Percentiles rank a stretch among this genome's conserved stretches.
Conservation (phyloP, 306 rosid species). For the Begonia peltatifolia region DNA sequence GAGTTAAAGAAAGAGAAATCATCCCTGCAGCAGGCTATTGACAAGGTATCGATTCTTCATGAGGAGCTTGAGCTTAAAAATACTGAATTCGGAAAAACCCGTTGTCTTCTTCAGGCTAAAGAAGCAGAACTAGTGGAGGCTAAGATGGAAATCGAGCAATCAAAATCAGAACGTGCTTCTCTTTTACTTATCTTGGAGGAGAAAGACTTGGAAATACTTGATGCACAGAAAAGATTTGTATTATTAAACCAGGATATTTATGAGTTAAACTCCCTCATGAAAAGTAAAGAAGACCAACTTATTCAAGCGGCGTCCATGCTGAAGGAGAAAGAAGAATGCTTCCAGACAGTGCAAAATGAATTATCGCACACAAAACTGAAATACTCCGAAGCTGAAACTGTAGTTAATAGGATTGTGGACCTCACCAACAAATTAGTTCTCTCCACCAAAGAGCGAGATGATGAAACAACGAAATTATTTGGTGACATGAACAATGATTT, state of each 20-base stretch:
- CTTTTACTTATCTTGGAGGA: conserved; percentile 54
- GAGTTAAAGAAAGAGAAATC: conserved; percentile 52
- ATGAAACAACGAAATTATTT: conserved; percentile 4
- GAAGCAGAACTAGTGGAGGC: conserved; percentile 66
- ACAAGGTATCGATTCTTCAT: conserved; percentile 40
- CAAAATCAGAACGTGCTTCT: conserved; percentile 63
- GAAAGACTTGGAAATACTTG: conserved; percentile 72
- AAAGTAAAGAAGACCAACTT: conserved; percentile 53
- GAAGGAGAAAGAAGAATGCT: conserved; percentile 69
- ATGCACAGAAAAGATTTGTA: conserved; percentile 51
- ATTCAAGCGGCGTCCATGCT: conserved; percentile 52
- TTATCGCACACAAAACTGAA: conserved; percentile 39
- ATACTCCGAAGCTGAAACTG: conserved; percentile 55
- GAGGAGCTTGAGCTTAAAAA: conserved; percentile 36
- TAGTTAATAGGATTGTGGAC: conserved; percentile 44
- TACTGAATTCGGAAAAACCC: conserved; percentile 28
- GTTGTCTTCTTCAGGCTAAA: conserved; percentile 38
- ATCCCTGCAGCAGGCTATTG: conserved; percentile 46
- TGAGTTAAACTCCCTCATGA: conserved; percentile 58
- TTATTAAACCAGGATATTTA: conserved; percentile 47
- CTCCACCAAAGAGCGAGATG: conserved; percentile 41
- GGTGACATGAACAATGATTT: conserved; percentile 21
- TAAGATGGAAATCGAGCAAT: conserved; percentile 64
- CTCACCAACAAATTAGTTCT: conserved; percentile 57
- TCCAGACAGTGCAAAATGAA: conserved; percentile 36